phyloP scores from a whole-genome alignment of 108 stramenopile species.

The Cyclostephanos invisitatus region DNA sequence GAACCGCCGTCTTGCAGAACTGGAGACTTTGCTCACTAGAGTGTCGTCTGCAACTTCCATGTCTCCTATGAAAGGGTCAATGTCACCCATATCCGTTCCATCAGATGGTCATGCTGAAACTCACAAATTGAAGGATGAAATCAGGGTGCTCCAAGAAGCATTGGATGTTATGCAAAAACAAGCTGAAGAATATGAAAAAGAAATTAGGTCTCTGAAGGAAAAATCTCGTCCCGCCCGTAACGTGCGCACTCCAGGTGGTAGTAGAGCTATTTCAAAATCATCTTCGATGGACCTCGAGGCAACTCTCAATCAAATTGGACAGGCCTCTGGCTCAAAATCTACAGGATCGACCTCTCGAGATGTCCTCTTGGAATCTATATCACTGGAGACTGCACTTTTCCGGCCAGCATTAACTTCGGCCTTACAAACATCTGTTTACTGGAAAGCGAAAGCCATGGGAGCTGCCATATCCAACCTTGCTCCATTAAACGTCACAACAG shows the following conservation, averaged over 20 bases:
- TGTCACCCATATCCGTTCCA: conserved; percentile 17
- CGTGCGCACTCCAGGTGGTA: conserved; percentile 43
- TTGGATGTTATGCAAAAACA: conserved; percentile 81
- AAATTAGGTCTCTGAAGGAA: conserved; percentile 70
- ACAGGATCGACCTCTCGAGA: conserved; percentile 21
- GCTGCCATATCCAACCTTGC: conserved; percentile 41
- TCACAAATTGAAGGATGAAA: conserved; percentile 65
- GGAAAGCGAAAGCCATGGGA: conserved; percentile 66
- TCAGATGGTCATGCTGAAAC: conserved; percentile 52
- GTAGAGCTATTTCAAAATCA: conserved; percentile 37
- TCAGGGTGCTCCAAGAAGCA: conserved; percentile 71
- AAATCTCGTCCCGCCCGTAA: conserved; percentile 55
- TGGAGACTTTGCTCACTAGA: conserved; percentile 71
- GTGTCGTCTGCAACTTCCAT: conserved; percentile 50
- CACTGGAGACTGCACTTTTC: conserved; percentile 72
- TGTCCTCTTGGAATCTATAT: conserved; percentile 32
- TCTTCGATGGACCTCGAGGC: conserved; percentile 34
- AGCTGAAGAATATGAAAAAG: conserved; percentile 82
- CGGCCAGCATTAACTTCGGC: conserved; percentile 75
- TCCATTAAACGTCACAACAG: conserved; percentile 36
- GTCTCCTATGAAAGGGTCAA: conserved; percentile 49
- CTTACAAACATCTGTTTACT: conserved; percentile 64
- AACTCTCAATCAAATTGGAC: conserved; percentile 27
- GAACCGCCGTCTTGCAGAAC: conserved; percentile 66
- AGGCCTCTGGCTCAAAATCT: conserved; percentile 15